Conservation (phyloP, 139 green algal genomes). For the Edaphochlamys debaryana region DNA sequence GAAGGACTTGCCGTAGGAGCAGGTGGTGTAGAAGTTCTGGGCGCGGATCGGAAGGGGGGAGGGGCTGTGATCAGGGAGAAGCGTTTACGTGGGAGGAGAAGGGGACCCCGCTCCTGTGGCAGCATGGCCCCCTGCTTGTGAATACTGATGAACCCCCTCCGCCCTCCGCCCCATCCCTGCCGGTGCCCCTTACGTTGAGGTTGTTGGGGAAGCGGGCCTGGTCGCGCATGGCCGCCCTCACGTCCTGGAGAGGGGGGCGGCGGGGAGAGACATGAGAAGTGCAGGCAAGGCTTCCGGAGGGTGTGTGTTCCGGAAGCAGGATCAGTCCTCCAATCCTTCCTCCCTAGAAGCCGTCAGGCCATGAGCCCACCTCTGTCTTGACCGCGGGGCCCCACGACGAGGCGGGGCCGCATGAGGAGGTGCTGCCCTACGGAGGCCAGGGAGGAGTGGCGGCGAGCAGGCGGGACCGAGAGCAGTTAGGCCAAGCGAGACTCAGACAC, state of each 20-base stretch:
- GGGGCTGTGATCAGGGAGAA: too few species aligned
- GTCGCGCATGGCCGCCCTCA: too few species aligned
- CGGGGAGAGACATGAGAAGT: too few species aligned
- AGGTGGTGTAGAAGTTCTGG: constrained; percentile 17
- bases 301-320: too few species aligned
- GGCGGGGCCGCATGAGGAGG: too few species aligned
- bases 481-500: too few species aligned
- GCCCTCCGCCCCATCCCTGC: neutral
- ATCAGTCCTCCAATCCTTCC: neutral
- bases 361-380: neutral
- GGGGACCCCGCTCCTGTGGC: neutral
- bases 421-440: too few species aligned
- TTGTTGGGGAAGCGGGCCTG: neutral
- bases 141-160: too few species aligned
- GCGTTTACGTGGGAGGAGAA: neutral
- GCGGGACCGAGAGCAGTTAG: too few species aligned
- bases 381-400: neutral
- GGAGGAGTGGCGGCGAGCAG: too few species aligned
- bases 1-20: neutral
- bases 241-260: too few species aligned
- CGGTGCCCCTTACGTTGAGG: neutral
- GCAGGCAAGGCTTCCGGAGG: too few species aligned
- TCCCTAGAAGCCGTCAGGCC: neutral
- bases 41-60: neutral
- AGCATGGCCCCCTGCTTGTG: neutral